A percentile compares a stretch with the other conserved stretches of the same genome.
These are phyloP conservation scores for Plectranthus barbatus DNA, from an alignment of 257 asterid species.

Conservation along the genomic window DNA sequence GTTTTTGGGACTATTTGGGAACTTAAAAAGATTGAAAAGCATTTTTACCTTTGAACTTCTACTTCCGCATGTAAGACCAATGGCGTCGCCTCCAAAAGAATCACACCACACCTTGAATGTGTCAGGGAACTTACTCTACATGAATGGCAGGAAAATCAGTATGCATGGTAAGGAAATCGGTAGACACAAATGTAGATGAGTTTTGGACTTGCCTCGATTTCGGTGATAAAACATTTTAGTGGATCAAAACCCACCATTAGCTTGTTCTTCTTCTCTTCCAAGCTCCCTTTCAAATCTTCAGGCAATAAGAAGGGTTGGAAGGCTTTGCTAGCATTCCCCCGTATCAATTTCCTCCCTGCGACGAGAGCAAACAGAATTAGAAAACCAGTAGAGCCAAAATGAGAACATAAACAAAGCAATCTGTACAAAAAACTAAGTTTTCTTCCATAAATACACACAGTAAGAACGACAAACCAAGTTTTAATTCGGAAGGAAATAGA, in stretches of 20 bases:
- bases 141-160: constrained; percentile 1
- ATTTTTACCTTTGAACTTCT: constrained; percentile 44
- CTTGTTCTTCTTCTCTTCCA: constrained; percentile 48
- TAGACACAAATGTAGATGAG: not conserved
- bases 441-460: constrained; percentile 1
- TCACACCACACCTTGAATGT: constrained; percentile 86
- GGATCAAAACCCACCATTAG: constrained; percentile 95
- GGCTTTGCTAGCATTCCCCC: constrained; percentile 60
- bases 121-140: constrained; percentile 64
- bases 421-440: not conserved
- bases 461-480: constrained; percentile 40
- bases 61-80: constrained; percentile 76
- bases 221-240: constrained; percentile 46
- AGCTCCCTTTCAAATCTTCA: constrained; percentile 35
- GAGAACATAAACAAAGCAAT: not conserved
- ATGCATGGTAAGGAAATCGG: not conserved
- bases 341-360: constrained; percentile 54
- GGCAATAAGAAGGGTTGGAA: constrained; percentile 65
- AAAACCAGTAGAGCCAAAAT: not conserved
- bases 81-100: constrained; percentile 85
- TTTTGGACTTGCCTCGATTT: constrained; percentile 62
- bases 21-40: not conserved
- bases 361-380: not conserved
- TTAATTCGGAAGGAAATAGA: constrained; percentile 78
- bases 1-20: not conserved